Evolutionary conservation across 2,329 filamentous ascomycete genomes (phyloP), one percentile per base, ranked within the genome.

Genomic region (Daldinia sp.): DNA sequence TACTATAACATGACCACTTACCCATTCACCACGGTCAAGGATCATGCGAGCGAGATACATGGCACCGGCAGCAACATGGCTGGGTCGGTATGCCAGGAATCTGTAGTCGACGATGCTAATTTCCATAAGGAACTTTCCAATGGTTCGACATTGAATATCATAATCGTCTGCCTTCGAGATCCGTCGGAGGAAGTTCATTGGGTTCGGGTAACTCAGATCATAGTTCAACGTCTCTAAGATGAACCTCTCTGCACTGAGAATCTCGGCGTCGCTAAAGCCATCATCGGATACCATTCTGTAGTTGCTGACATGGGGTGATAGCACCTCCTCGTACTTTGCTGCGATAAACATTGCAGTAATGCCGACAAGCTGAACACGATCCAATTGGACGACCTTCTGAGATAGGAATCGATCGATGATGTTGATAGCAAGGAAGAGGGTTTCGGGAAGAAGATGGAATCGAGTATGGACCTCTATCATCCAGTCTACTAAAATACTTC

Each of bases 101-200:
- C 94, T 91, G 80, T 98, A 93, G 78, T 99, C 96, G 30, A 99
- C 86, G 72, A 98, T 89, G 80, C 93, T 96, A 78, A 99, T 98
- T 84, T 99, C 96, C 84, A 97, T 93, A 54, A 99, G 86, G 81
- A 98, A 99, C 84, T 99, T 99, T 81, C 93, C 96, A 67, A 99
- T 89, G 53, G 96, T 99, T 76, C 96, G 93, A 68, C 94, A 97
- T 81, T 98, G 93, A 77, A 98, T 97, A 81, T 99, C 95, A 83
- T 99, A 99, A 85, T 97, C 96, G 84, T 99, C 97, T 77, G 96
- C 97, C 86, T 99, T 99, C 69, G 95, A 98, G 81, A 99, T 97
- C 74, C 97, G 93, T 72, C 96, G 93, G 68, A 99, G 89, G 85
- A 99, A 99, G 87, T 99, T 99, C 96, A 99, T 99, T 23, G 96